phyloP scores from a whole-genome alignment of 768 basidiomycete genomes.

The Boletus vermiculosoides region DNA sequence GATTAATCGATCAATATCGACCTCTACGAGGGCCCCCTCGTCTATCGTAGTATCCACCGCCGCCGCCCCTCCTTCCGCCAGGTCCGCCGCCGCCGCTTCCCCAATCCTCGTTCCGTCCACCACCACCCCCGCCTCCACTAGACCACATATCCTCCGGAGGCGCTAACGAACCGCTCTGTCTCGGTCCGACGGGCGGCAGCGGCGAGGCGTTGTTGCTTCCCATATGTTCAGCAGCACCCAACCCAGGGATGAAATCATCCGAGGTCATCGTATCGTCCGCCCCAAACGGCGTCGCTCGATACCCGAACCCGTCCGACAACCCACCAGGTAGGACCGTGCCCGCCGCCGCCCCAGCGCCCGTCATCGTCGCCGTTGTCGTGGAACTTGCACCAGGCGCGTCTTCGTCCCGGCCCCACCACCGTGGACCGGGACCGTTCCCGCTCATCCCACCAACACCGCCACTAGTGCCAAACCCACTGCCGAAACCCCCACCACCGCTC shows the following conservation, averaged over 20 bases:
- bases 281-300: slow-evolving; percentile 25
- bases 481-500: slow-evolving; percentile 4
- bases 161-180: slow-evolving; percentile 38
- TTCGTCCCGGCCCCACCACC: slow-evolving; percentile 50
- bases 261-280: slow-evolving; percentile 31
- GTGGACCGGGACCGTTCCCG: slow-evolving; percentile 5
- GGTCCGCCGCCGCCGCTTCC: slow-evolving; percentile 30
- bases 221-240: slow-evolving; percentile 42
- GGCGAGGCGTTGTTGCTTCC: neutral
- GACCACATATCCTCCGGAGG: slow-evolving; percentile 55
- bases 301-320: slow-evolving; percentile 21
- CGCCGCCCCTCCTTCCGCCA: slow-evolving; percentile 21
- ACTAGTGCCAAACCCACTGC: slow-evolving; percentile 21
- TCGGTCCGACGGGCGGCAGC: slow-evolving; percentile 32
- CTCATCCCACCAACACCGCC: slow-evolving; percentile 25
- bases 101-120: slow-evolving; percentile 39
- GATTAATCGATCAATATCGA: slow-evolving; percentile 18
- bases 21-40: slow-evolving; percentile 27
- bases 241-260: slow-evolving; percentile 67
- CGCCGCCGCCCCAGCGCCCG: neutral
- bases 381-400: slow-evolving; percentile 24
- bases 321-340: slow-evolving; percentile 20
- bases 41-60: slow-evolving; percentile 31
- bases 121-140: slow-evolving; percentile 34
- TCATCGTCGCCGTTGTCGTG: neutral